Conservation (phyloP, 208 protist species). For the Leishmania arabica region DNA sequence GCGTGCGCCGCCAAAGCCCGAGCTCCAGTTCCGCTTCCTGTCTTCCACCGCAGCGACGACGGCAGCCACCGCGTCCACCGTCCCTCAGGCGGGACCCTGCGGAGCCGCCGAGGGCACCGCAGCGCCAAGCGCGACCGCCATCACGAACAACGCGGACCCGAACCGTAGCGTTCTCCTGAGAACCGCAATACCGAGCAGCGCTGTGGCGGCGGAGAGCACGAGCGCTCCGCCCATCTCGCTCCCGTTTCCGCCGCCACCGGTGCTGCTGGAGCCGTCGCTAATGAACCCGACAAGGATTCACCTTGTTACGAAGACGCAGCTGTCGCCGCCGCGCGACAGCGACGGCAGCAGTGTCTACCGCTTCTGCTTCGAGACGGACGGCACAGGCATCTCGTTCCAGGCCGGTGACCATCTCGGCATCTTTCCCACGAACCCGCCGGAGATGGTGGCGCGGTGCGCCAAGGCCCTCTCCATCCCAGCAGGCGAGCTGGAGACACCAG, state of each 20-base stretch:
- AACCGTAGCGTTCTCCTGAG: background rate
- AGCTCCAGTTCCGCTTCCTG: slow-evolving; percentile 39
- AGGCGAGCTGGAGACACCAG: slow-evolving; percentile 42
- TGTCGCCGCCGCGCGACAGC: slow-evolving; percentile 38
- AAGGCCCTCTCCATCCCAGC: slow-evolving; percentile 51
- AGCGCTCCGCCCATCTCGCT: background rate
- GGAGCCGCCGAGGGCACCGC: background rate
- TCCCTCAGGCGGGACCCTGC: slow-evolving; percentile 2
- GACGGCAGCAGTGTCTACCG: slow-evolving; percentile 70
- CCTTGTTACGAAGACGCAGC: slow-evolving; percentile 40
- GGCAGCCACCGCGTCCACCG: background rate
- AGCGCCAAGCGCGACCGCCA: background rate
- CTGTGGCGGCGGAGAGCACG: background rate
- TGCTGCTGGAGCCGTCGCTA: slow-evolving; percentile 62
- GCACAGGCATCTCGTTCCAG: slow-evolving; percentile 78
- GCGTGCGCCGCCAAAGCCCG: slow-evolving; percentile 41
- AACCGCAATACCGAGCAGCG: background rate
- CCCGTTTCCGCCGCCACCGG: slow-evolving; percentile 49
- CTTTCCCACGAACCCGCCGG: slow-evolving; percentile 79
- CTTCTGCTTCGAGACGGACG: slow-evolving; percentile 34
- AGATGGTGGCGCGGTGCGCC: slow-evolving; percentile 67
- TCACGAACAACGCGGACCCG: background rate
- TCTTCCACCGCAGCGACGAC: background rate
- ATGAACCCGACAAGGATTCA: slow-evolving; percentile 45
- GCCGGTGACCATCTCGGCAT: slow-evolving; percentile 95